Base-by-base conservation (phyloP, 1,284 basidiomycete genomes). In the Veloboletus limbatus region DNA sequence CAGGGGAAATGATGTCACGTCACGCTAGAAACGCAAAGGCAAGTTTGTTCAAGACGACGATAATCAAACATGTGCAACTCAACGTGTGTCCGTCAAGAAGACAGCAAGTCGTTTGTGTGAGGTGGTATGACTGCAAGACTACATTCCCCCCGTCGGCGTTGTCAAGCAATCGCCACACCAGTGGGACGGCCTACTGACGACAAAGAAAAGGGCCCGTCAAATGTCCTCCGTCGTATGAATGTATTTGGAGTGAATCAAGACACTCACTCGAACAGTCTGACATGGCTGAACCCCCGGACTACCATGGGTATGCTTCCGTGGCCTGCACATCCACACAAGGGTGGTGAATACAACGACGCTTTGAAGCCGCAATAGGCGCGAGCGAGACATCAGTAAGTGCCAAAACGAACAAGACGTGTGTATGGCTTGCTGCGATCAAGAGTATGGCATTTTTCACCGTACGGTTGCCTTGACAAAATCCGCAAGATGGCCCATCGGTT, bases 1-100 rank as follows among this genome's bases (percentile, higher is more conserved):
- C 35, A 67, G 62, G 64, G 62, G 61, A 34, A 4, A n/a, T n/a
- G n/a, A n/a, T 43, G 60, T 63, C 58, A 60, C 63, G 28, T 62
- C 62, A 67, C 62, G 27, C 14, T 42, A 28, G 31, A 33, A 21
- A 8, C 13, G 22, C 31, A 16, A 45, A 63, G 60, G 64, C 64
- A 66, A 62, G 62, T 65, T 47, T 21, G 20, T 48, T 47, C 60
- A 62, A 50, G 56, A 63, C 62, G 51, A 65, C 58, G 33, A 63
- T 55, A 17, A 52, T 44, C 48, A 37, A 32, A 32, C 33, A 10
- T 51, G 51, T 55, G 37, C 61, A 45, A 56, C 59, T 62, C 48
- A 60, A 56, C 59, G 55, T 64, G 60, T 66, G 60, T 37, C 22
- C 56, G 26, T 63, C 59, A 63, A 66, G 54, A 36, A 16, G 4